Evolutionary conservation across 495 filamentous ascomycete species (phyloP), one percentile per base, ranked within the genome.

Genomic region (Usnea hakonensis): DNA sequence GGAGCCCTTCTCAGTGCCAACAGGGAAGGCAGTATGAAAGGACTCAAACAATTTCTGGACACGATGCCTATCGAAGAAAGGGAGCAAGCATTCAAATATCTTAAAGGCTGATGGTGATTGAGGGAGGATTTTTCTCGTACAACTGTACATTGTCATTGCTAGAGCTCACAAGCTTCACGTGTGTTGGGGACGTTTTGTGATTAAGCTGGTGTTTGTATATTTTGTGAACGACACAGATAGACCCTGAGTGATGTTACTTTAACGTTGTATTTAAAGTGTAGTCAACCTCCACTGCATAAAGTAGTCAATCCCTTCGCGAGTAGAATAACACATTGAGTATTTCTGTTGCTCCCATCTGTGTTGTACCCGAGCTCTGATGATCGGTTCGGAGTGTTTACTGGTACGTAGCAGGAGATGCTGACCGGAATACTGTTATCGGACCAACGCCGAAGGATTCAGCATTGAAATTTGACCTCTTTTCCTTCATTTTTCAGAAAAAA

Each of bases 11-110:
- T 97, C 68, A 84, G 90, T 61, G 80, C 81, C 58, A 81, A 91
- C 67, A 85, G 85, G 72, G 85, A 89, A 63, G 84, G 87, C 60
- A 90, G 90, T 40, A 81, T 96, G 63, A 90, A 88, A 82, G 94
- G 94, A 68, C 82, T 98, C 16, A 85, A 90, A 72, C 86, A 91
- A 65, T 83, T 94, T 66, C 75, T 98, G 64, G 83, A 83, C 60
- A 91, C 91, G 76, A 81, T 98, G 77, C 88, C 91, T 26, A 86
- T 92, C 55, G 84, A 82, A 60, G 93, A 98, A 78, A 85, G 90
- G 66, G 93, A 97, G 75, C 84, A 87, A 75, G 81, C 93, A 6
- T 74, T 97, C 55, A 90, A 87, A 77, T 89, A 81, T 68, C 77
- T 94, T 63, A 77, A 66, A 56, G 64, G 64, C 55, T 66, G 38